phyloP scores from a whole-genome alignment of 805 yeast genomes.

The Candida jianshihensis region DNA sequence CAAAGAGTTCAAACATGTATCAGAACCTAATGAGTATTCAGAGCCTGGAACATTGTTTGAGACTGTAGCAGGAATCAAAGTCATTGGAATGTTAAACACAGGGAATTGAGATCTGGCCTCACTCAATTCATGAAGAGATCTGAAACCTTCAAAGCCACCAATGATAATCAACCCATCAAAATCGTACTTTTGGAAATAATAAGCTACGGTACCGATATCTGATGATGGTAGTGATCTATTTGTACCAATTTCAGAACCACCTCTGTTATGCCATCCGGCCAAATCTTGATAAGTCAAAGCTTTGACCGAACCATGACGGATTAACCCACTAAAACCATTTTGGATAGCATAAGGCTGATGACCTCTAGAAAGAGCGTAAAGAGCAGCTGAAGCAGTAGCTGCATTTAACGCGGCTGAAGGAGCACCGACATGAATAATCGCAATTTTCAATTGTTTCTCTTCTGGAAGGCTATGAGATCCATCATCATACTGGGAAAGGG shows the following conservation, averaged over 20 bases:
- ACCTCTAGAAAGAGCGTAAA: conserved; percentile 69
- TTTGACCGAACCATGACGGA: conserved; percentile 53
- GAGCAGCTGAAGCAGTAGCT: conserved; percentile 69
- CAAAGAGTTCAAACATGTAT: conserved; percentile 88
- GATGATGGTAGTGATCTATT: conserved; percentile 69
- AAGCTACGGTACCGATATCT: conserved; percentile 88
- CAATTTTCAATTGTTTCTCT: conserved; percentile 52
- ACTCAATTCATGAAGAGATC: conserved; percentile 73
- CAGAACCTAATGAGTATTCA: conserved; percentile 91
- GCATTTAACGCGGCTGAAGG: conserved; percentile 76
- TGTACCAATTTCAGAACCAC: conserved; percentile 82
- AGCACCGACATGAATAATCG: conserved; percentile 72
- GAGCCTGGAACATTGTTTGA: conserved; percentile 99
- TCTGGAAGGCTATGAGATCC: conserved; percentile 51
- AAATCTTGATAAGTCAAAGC: conserved; percentile 61
- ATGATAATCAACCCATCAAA: conserved; percentile 86
- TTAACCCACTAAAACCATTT: conserved; percentile 70
- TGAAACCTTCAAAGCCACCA: conserved; percentile 98
- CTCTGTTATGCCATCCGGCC: conserved; percentile 64
- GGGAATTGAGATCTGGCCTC: conserved; percentile 76
- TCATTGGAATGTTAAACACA: conserved; percentile 89
- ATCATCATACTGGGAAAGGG: conserved; percentile 64
- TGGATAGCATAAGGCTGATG: conserved; percentile 65
- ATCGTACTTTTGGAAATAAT: conserved; percentile 79
- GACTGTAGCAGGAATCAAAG: conserved; percentile 89